phyloP scores from a whole-genome alignment of 305 asterid species.

The Fraxinus baroniana region DNA sequence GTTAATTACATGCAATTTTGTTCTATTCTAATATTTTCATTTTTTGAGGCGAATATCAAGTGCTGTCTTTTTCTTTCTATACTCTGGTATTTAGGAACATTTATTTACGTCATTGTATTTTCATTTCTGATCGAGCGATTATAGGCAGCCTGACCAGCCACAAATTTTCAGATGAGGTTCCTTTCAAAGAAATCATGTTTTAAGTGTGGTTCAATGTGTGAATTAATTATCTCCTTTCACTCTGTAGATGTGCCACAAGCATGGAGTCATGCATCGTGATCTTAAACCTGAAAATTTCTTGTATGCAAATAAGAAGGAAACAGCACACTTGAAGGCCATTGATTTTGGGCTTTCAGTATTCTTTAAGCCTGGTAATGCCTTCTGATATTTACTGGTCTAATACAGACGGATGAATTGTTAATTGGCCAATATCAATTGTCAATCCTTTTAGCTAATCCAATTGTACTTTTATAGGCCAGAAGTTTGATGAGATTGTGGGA shows the following conservation, averaged over 20 bases:
- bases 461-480: slow-evolving; percentile 51
- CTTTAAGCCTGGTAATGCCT: slow-evolving; percentile 71
- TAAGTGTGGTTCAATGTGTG: background rate
- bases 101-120: background rate
- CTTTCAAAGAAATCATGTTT: background rate
- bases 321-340: slow-evolving; percentile 75
- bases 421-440: slow-evolving; percentile 4
- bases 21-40: background rate
- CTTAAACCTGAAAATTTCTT: slow-evolving; percentile 86
- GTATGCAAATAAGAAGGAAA: slow-evolving; percentile 74
- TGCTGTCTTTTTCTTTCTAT: background rate
- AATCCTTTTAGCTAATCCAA: slow-evolving; percentile 9
- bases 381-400: background rate
- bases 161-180: background rate
- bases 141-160: background rate
- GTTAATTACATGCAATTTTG: background rate
- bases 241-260: slow-evolving; percentile 68
- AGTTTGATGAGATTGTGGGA: slow-evolving; percentile 75
- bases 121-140: background rate
- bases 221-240: slow-evolving; percentile 12
- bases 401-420: background rate
- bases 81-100: background rate
- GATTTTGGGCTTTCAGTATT: slow-evolving; percentile 77
- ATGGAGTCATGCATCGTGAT: slow-evolving; percentile 87
- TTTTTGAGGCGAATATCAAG: background rate